Evolutionary conservation across 2,329 filamentous ascomycete genomes (phyloP), one percentile per base, ranked within the genome.

Genomic region (Hyphodiscus sp.): DNA sequence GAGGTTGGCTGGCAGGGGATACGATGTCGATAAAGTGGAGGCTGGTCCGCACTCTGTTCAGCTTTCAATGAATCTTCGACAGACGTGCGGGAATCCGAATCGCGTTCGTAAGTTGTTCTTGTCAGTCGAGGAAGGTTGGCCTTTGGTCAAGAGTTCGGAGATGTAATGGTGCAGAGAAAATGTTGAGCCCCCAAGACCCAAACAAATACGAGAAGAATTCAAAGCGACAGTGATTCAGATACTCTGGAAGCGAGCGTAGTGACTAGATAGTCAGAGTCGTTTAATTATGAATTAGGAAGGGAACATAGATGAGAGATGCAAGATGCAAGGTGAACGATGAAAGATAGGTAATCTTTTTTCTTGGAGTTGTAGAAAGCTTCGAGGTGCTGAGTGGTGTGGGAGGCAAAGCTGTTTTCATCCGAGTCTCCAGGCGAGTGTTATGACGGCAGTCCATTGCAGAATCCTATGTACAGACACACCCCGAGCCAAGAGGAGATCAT

Each of bases 1-100:
- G 23, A 51, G 33, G 51, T 20, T 50, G 48, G 52, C 23, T 48
- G 52, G 47, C 48, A 26, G 23, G 33, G 33, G n/a, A n/a, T 38
- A 38, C 11, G 11, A 10, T 13, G 16, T 38, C 33, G 33, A 38
- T 38, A 6, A 38, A 38, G 33, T 38, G 33, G 33, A 38, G 33
- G 33, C 16, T 38, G 33, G 33, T 15, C 11, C 11, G 33, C 8
- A 26, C 23, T 26, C 23, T 8, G 33, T 38, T 2, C 2, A 38
- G 11, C 16, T 38, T 4, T 38, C 33, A 38, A 38, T 6, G 33
- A 2, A 38, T 38, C 4, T 13, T 38, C 33, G 4, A 38, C 33
- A 6, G 33, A 10, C 33, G 16, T 38, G 5, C 33, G 13, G 33
- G 11, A n/a, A 15, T n/a, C 33, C 13, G 33, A 13, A 38, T 38